Conservation (phyloP, 768 basidiomycete species). For the Serendipita indica region DNA sequence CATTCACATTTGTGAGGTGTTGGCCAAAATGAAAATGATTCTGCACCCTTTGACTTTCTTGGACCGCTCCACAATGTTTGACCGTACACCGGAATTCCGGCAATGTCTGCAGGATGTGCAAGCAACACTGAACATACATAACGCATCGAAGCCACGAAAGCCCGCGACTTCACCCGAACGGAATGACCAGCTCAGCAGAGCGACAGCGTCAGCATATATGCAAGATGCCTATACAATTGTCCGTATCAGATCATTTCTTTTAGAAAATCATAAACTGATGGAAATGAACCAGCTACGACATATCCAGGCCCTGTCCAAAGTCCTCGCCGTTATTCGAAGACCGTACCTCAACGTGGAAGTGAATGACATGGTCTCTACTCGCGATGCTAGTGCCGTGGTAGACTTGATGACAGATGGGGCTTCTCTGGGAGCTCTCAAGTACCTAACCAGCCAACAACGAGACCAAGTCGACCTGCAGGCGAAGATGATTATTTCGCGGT, state of each 20-base stretch:
- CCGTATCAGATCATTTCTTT: slow-evolving; percentile 19
- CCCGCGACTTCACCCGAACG: slow-evolving; percentile 26
- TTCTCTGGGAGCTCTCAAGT: slow-evolving; percentile 48
- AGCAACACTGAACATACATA: slow-evolving; percentile 20
- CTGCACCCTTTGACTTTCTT: not conserved
- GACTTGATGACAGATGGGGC: slow-evolving; percentile 33
- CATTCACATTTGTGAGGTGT: too few relatives aligned
- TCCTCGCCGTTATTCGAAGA: slow-evolving; percentile 63
- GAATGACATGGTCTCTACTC: slow-evolving; percentile 34
- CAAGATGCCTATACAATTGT: slow-evolving; percentile 63
- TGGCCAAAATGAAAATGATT: too few relatives aligned
- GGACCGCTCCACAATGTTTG: slow-evolving; percentile 13
- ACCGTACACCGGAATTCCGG: slow-evolving; percentile 52
- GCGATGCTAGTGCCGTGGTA: slow-evolving; percentile 37
- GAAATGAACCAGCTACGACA: slow-evolving; percentile 43
- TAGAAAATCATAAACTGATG: slow-evolving; percentile 9
- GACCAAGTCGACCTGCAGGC: slow-evolving; percentile 94
- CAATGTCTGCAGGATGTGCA: slow-evolving; percentile 36
- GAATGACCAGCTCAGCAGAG: slow-evolving; percentile 20
- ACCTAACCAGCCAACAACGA: slow-evolving; percentile 77
- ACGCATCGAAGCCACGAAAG: slow-evolving; percentile 9
- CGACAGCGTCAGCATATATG: slow-evolving; percentile 49
- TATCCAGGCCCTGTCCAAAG: slow-evolving; percentile 49
- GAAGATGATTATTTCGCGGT: slow-evolving; percentile 67
- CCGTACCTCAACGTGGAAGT: slow-evolving; percentile 77